Evolutionary conservation across 371 early-diverging fungal species (phyloP).

Genomic region (Paraphysoderma sedebokerense): DNA sequence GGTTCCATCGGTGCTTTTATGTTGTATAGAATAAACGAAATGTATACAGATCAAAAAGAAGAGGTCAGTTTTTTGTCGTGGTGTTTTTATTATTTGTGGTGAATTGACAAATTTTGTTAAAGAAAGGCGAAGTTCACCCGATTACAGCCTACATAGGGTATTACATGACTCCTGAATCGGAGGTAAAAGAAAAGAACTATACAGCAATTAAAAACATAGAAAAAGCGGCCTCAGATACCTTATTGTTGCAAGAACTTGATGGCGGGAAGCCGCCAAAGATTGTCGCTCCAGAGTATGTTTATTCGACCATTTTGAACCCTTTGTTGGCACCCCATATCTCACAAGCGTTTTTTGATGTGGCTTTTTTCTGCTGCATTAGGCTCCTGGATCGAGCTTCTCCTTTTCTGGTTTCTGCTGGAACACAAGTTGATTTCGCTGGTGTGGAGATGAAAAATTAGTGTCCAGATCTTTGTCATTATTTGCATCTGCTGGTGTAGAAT

Average conservation of each 20-base stretch:
- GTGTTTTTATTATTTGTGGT: not conserved
- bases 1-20: not conserved
- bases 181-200: not conserved
- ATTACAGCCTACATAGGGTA: conserved; percentile 1
- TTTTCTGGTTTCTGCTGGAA: not conserved
- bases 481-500: too few relatives aligned
- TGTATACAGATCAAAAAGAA: not conserved
- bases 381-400: not conserved
- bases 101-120: not conserved
- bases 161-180: not conserved
- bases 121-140: not conserved
- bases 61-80: not conserved
- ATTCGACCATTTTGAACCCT: not conserved
- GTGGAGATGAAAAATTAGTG: too few relatives aligned
- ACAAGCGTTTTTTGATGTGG: not conserved
- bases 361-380: not conserved
- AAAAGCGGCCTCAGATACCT: not conserved
- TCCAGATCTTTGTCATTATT: too few relatives aligned
- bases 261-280: too few relatives aligned
- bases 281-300: not conserved
- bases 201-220: not conserved
- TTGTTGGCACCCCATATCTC: not conserved
- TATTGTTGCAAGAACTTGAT: not conserved
- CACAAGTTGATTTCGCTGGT: too few relatives aligned
- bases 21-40: not conserved